Evolutionary conservation across 129 eudicot genomes (phyloP), one percentile per base, ranked within the genome.

Genomic region (Scalesia atractyloides): DNA sequence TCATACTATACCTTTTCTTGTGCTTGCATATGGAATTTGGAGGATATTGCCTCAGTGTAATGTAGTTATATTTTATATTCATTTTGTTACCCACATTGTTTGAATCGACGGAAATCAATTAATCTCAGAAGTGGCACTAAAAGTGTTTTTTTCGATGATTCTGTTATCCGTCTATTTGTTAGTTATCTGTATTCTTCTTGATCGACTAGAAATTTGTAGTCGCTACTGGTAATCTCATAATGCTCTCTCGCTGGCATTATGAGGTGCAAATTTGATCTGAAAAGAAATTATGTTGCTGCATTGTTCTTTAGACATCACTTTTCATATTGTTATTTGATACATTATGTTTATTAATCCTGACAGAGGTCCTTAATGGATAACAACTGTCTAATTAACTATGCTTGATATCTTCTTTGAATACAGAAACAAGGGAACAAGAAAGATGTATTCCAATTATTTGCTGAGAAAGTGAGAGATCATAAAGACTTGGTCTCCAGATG

Each of bases 401-500:
- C 36, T 36, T 60, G 57, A n/a, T 39, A 24, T 72, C 15, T 49
- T 58, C 41, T 3, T 76, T 16, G 22, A 66, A 75, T 72, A 60
- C 99, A 90, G 97, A 94, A 90, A 79, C 96, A 88, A 83, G 90
- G 89, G 80, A 81, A 81, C 72, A 86, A 90, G 77, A 94, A 88
- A 82, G 99, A 94, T 73, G 91, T 84, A 17, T 94, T 88, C 65
- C 97, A 87, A 73, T 72, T 85, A 79, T 90, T 94, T 81, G 99
- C 99, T 58, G 99, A 94, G 88, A 94, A 86, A 83, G 96, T 90
- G 60, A 86, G 99, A 79, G 91, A 94, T 68, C 97, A 94, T 78
- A 94, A 94, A 79, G 96, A 81, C 70, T 79, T 94, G 85, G 97
- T 87, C 46, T 94, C 99, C 30, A 86, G 99, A 79, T 94, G 99